Conservation (phyloP, 129 eudicot species). For the Arctium minus region DNA sequence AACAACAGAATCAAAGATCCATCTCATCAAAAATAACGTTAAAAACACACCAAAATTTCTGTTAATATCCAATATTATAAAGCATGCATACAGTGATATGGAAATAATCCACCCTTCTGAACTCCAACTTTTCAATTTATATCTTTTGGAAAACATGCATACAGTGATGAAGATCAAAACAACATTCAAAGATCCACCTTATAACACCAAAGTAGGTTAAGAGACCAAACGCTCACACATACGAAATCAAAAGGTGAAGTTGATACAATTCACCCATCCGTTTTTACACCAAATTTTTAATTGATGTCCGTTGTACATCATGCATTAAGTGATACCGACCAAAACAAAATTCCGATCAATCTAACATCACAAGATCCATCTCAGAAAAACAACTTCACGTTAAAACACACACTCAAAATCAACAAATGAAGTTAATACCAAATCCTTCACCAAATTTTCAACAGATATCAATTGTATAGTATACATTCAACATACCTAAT, state of each 20-base stretch:
- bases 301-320: not conserved
- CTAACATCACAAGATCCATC: slow-evolving; percentile 9
- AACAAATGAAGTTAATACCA: not conserved
- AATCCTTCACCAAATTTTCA: not conserved
- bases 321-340: not conserved
- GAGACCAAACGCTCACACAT: not conserved
- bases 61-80: not conserved
- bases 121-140: not conserved
- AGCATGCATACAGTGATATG: not conserved
- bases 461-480: not conserved
- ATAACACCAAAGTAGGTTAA: not conserved
- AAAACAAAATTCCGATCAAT: slow-evolving; percentile 1
- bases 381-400: not conserved
- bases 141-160: not conserved
- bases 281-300: not conserved
- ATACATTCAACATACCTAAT: slow-evolving; percentile 6
- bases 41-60: not conserved
- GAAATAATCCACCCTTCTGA: not conserved
- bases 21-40: not conserved
- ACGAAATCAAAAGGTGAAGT: not conserved
- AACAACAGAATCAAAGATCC: not conserved
- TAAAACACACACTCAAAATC: not conserved
- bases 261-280: not conserved
- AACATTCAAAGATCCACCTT: not conserved
- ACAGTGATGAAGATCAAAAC: not conserved